Base-by-base conservation (phyloP, 2,329 filamentous ascomycete species). In the Aspergillus caelatus region DNA sequence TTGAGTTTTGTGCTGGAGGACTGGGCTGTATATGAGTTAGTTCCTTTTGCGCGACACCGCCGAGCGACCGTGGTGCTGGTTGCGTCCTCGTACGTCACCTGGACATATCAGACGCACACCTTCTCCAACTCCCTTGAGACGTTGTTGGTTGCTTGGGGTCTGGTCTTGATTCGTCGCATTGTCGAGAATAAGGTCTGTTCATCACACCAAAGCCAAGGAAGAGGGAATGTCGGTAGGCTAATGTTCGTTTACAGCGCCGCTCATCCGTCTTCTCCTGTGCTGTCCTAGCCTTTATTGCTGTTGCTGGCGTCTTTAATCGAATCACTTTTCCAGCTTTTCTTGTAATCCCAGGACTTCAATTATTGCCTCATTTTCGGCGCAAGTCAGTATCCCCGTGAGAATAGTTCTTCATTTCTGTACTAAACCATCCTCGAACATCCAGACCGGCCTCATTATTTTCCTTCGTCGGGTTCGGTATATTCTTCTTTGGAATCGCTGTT, bases 111-210 rank as follows among this genome's bases (percentile, higher is more conserved):
- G 80, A 95, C 93, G 21, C 95, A 99, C 79, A 98, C 95, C 14
- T 98, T 99, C 78, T 98, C 94, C 67, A 99, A 99, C 80, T 96
- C 94, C 65, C 86, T 98, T 69, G 95, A 99, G 82, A 98, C 95
- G 3, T 83, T 99, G 70, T 86, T 94, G 57, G 93, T 99, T 58
- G 87, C 92, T 60, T 99, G 95, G 95, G 94, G 91, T 73, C 81
- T 99, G 77, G 94, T 98, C 55, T 81, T 99, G 77, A 94, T 97
- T 65, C 89, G 92, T 78, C 89, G 94, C 75, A 95, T 98, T 69
- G 84, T 91, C 53, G 89, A 90, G 68, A 88, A 90, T 72, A 91
- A 90, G 81, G 93, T 95, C 62, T 64, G 54, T 45, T 21, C n/a
- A 30, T 12, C 58, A 62, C 52, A 43, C 28, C 46, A 36, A 14